Percentiles rank a stretch among this genome's conserved stretches.
Evolutionary conservation across 441 rosid genomes (phyloP).

Genomic region (Aleurites moluccanus): DNA sequence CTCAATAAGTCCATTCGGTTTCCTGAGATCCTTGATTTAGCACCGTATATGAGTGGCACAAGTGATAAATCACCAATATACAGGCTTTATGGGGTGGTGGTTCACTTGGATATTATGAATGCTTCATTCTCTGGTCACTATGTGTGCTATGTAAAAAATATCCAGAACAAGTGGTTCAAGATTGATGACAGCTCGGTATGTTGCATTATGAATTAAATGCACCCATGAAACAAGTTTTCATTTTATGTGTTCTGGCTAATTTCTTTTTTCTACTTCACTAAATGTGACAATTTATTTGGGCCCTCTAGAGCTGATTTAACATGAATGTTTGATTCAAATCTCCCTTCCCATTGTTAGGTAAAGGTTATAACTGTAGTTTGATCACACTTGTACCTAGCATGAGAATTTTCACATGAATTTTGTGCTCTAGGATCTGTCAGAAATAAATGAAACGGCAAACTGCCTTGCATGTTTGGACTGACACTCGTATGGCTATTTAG

Average conservation of each 20-base stretch:
- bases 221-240: constrained; percentile 7
- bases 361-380: background rate
- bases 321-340: background rate
- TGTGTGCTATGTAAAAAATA: constrained; percentile 76
- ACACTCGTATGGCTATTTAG: background rate
- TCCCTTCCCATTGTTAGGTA: background rate
- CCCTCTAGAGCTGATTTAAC: background rate
- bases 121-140: constrained; percentile 95
- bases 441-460: background rate
- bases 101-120: constrained; percentile 92
- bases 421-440: background rate
- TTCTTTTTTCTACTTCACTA: constrained; percentile 2
- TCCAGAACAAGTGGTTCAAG: constrained; percentile 90
- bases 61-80: constrained; percentile 79
- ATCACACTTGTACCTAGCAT: background rate
- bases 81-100: constrained; percentile 91
- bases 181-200: constrained; percentile 86
- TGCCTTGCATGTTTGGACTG: background rate
- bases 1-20: constrained; percentile 76
- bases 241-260: constrained; percentile 6
- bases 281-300: background rate
- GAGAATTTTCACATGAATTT: background rate
- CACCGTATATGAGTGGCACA: constrained; percentile 87
- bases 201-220: constrained; percentile 17
- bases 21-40: constrained; percentile 85